Conservation (phyloP, 805 yeast genomes). For the Myxozyma mucilagina region DNA sequence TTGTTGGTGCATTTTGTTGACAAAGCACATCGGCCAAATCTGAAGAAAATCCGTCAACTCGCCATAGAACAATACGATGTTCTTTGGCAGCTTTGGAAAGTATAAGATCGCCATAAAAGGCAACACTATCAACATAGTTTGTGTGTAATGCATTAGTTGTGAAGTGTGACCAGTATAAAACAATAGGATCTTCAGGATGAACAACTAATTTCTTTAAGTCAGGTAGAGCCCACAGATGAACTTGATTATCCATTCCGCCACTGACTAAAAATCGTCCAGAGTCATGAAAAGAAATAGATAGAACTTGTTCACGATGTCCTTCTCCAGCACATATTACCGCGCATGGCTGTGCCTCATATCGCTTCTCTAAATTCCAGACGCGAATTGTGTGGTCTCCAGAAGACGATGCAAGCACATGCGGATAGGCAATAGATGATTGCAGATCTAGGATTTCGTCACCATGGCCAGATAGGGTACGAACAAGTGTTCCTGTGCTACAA, state of each 20-base stretch:
- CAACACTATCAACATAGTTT: conserved; percentile 27
- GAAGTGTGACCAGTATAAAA: conserved; percentile 28
- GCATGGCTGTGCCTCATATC: conserved; percentile 19
- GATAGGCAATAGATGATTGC: conserved; percentile 16
- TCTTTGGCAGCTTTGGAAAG: conserved; percentile 30
- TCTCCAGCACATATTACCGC: conserved; percentile 30
- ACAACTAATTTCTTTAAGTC: conserved; percentile 8
- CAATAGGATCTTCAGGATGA: conserved; percentile 20
- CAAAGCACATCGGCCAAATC: conserved; percentile 13
- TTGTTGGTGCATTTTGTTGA: conserved; percentile 28
- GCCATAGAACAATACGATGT: conserved; percentile 25
- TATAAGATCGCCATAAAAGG: conserved; percentile 26
- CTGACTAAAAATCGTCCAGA: conserved; percentile 27
- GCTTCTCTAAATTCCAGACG: conserved; percentile 54
- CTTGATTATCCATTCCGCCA: conserved; percentile 29
- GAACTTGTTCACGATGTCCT: conserved; percentile 29
- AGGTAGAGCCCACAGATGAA: conserved; percentile 28
- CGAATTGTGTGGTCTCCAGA: conserved; percentile 82
- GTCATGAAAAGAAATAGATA: conserved; percentile 25
- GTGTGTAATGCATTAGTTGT: conserved; percentile 20
- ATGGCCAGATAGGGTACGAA: conserved; percentile 21
- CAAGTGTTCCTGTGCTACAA: conserved; percentile 22
- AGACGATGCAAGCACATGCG: conserved; percentile 61
- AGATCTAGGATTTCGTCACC: conserved; percentile 30
- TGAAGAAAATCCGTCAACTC: conserved; percentile 23